A percentile compares a stretch with the other conserved stretches of the same genome.
Conservation (phyloP, 1,284 basidiomycete species). For the Termitomyces sp. region DNA sequence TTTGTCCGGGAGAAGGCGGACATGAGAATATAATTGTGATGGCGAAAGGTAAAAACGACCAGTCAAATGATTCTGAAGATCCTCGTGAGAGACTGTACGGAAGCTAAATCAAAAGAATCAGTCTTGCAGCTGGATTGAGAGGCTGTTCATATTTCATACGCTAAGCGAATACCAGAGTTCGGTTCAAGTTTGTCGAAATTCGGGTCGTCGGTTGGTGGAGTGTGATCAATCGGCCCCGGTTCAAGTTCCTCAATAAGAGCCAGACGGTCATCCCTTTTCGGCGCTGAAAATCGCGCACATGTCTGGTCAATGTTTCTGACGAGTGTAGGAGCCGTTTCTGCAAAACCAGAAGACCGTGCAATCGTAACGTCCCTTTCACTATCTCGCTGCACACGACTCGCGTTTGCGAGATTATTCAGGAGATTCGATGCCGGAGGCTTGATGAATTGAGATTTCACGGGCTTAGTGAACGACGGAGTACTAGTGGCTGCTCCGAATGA, state of each 20-base stretch:
- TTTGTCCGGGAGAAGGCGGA: conserved; percentile 72
- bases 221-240: conserved; percentile 72
- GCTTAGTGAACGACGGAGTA: conserved; percentile 1
- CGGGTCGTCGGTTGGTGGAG: conserved; percentile 61
- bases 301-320: conserved; percentile 4
- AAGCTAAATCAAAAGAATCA: conserved; percentile 42
- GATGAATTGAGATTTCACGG: conserved; percentile 9
- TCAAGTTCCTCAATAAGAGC: conserved; percentile 71
- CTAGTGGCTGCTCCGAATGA: conserved; percentile 6
- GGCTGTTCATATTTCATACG: conserved; percentile 65
- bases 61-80: conserved; percentile 77
- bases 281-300: conserved; percentile 10
- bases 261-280: conserved; percentile 58
- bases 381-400: conserved; percentile 23
- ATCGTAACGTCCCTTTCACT: conserved; percentile 18
- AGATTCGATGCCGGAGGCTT: conserved; percentile 42
- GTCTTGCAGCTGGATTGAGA: conserved; percentile 3
- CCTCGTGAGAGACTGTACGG: conserved; percentile 68
- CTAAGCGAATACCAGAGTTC: conserved; percentile 82
- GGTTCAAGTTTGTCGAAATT: conserved; percentile 77
- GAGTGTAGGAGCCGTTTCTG: conserved; percentile 28
- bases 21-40: conserved; percentile 81
- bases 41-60: conserved; percentile 87
- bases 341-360: conserved; percentile 39
- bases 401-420: conserved; percentile 40